Evolutionary conservation across 176 grass and related monocot genomes (phyloP), one percentile per base, ranked within the genome.

Genomic region (Carex pumila): DNA sequence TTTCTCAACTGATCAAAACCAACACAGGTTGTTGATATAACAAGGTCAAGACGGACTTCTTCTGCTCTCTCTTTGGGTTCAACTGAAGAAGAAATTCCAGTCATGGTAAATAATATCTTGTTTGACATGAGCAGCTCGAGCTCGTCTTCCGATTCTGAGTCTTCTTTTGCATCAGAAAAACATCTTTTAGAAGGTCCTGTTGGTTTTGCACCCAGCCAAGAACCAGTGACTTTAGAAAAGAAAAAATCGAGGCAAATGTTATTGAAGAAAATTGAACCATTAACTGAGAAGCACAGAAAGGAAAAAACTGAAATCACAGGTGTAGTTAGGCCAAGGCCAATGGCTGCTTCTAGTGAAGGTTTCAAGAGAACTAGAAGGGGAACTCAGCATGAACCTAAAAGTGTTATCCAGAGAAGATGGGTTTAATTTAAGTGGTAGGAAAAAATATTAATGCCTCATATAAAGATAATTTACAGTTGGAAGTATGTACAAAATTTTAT

Each of bases 21-120:
- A 87, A 66, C 62, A 82, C 79, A 98, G 92, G 95, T 94, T 67
- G 49, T 92, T 81, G 95, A 93, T 85, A 58, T 98, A 47, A 86
- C 92, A 82, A 94, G 95, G 56, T 85, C 89, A 76, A 87, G 87
- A 88, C 86, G 92, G 84, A 29, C 43, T 82, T 91, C 89, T 72
- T 90, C 84, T 85, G 45, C 41, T 70, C 32, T 79, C 30, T 86
- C 54, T 76, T 76, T 17, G 62, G 75, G n/a, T 74, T 83, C 85
- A 41, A 73, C 70, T 30, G 69, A 65, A 63, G 74, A 66, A 71
- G 86, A 84, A 65, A 64, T 87, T 71, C 92, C 92, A 5, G 86
- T 94, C 15, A 94, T 98, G 92, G 79, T 93, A 82, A 91, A 88
- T 74, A 98, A 98, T 87, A 75, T 93, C 84, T 85, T 94, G 36